Evolutionary conservation across 2,329 filamentous ascomycete species (phyloP), one percentile per base, ranked within the genome.

Genomic region (Penicillium sp.): DNA sequence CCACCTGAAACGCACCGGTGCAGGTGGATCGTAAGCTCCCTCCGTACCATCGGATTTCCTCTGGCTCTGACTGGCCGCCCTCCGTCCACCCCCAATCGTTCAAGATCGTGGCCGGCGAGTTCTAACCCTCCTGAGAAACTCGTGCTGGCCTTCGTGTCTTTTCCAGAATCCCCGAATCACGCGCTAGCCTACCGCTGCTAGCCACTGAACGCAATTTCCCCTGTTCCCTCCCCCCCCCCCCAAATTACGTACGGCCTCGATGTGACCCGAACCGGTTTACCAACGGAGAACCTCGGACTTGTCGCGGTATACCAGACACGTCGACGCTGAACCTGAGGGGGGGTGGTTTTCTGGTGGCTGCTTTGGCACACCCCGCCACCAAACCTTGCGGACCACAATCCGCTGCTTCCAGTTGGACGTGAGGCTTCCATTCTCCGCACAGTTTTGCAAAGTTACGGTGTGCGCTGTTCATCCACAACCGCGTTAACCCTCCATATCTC

Each of bases 1-100:
- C 47, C 44, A 59, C 54, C 54, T 69, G 67, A 69, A 69, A 69
- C 67, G 60, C 55, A 24, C 36, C 36, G 28, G 42, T 40, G 38
- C 25, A 27, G 6, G 51, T 50, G 55, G 53, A 56, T 55, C 47
- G 40, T 36, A 35, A 50, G 16, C 40, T 40, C 38, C 13, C 16
- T 24, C 49, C 38, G 27, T 9, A 25, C 14, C 35, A 44, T 45
- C 44, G 38, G 18, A 38, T 13, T 43, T 44, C 41, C 25, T 18
- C 11, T n/a, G 3, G 13, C 22, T 16, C 28, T 51, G 28, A 51
- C 38, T 51, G 48, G 48, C 36, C 42, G 25, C 39, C 18, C 4
- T 16, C 14, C 35, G 8, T 38, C 42, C 42, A 35, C 46, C 51
- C 44, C 46, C 44, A 51, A 53, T 43, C 43, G 53, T 57, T 58